Conservation (phyloP, 2,329 filamentous ascomycete species). For the Ramularia collo-cygni region DNA sequence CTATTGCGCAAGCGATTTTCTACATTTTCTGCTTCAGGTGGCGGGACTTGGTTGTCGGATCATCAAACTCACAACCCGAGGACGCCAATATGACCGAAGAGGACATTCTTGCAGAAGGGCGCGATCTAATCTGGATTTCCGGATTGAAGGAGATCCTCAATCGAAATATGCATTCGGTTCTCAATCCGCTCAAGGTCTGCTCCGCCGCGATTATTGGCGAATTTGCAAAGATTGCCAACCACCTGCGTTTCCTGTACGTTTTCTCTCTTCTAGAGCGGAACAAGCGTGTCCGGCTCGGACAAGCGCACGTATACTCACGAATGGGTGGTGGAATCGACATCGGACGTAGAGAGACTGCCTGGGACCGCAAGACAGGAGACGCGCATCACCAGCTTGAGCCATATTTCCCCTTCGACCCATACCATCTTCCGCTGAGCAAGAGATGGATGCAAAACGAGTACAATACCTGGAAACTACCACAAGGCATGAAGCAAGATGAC, state of each 20-base stretch:
- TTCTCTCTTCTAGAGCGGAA: slow-evolving; percentile 85
- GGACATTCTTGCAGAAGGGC: slow-evolving; percentile 54
- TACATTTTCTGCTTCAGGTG: slow-evolving; percentile 98
- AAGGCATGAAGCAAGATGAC: slow-evolving; percentile 52
- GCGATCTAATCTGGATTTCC: slow-evolving; percentile 71
- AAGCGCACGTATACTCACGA: slow-evolving; percentile 49
- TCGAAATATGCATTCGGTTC: slow-evolving; percentile 73
- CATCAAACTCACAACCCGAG: slow-evolving; percentile 35
- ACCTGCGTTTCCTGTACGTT: slow-evolving; percentile 82
- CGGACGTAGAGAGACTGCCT: slow-evolving; percentile 50
- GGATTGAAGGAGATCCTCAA: slow-evolving; percentile 67
- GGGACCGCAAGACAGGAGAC: slow-evolving; percentile 56
- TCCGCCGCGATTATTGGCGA: slow-evolving; percentile 83
- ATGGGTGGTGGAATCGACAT: slow-evolving; percentile 44
- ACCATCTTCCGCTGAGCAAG: slow-evolving; percentile 79
- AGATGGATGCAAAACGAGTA: slow-evolving; percentile 84
- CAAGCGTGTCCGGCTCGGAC: slow-evolving; percentile 75
- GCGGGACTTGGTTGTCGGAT: slow-evolving; percentile 69
- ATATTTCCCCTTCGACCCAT: slow-evolving; percentile 97
- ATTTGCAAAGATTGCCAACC: slow-evolving; percentile 80
- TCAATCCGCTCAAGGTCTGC: slow-evolving; percentile 95
- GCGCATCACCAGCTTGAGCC: slow-evolving; percentile 80
- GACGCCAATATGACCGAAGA: slow-evolving; percentile 45
- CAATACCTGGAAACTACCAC: slow-evolving; percentile 68
- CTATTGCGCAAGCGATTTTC: slow-evolving; percentile 77